These are phyloP conservation scores for Penicillium cosmopolitanum DNA, from an alignment of 495 filamentous ascomycete genomes.

Conservation along the genomic window DNA sequence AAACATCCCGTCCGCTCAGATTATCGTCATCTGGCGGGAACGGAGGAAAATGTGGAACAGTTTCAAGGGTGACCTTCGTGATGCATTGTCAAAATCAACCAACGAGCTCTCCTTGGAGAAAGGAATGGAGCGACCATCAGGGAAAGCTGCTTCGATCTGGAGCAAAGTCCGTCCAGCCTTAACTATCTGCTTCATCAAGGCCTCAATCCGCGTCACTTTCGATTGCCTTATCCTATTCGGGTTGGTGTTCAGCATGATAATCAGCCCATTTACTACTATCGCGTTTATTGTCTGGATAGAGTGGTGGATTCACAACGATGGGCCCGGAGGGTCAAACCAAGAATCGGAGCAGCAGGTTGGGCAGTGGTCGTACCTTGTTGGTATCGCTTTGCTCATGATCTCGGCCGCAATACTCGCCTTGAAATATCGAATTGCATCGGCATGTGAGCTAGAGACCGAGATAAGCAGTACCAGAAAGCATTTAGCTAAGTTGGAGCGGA, in stretches of 20 bases:
- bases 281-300: slow-evolving; percentile 41
- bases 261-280: slow-evolving; percentile 37
- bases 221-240: slow-evolving; percentile 29
- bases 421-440: slow-evolving; percentile 32
- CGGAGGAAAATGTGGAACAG: slow-evolving; percentile 24
- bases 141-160: not conserved
- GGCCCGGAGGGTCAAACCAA: slow-evolving; percentile 30
- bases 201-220: slow-evolving; percentile 14
- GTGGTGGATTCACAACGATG: slow-evolving; percentile 37
- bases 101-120: not conserved
- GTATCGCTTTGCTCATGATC: slow-evolving; percentile 31
- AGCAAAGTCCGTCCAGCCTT: slow-evolving; percentile 12
- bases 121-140: not conserved
- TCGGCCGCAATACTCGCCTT: slow-evolving; percentile 35
- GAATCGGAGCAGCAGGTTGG: slow-evolving; percentile 32
- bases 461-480: slow-evolving; percentile 20
- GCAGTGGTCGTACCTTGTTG: slow-evolving; percentile 37
- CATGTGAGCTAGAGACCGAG: slow-evolving; percentile 31
- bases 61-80: slow-evolving; percentile 25
- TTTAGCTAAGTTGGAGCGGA: slow-evolving; percentile 22
- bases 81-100: slow-evolving; percentile 3
- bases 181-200: slow-evolving; percentile 15
- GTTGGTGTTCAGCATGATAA: slow-evolving; percentile 36
- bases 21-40: slow-evolving; percentile 30
- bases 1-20: slow-evolving; percentile 30